A percentile compares a stretch with the other conserved stretches of the same genome.
These are phyloP conservation scores for Leptomonas seymouri DNA, from an alignment of 208 protist species.

Conservation along the genomic window DNA sequence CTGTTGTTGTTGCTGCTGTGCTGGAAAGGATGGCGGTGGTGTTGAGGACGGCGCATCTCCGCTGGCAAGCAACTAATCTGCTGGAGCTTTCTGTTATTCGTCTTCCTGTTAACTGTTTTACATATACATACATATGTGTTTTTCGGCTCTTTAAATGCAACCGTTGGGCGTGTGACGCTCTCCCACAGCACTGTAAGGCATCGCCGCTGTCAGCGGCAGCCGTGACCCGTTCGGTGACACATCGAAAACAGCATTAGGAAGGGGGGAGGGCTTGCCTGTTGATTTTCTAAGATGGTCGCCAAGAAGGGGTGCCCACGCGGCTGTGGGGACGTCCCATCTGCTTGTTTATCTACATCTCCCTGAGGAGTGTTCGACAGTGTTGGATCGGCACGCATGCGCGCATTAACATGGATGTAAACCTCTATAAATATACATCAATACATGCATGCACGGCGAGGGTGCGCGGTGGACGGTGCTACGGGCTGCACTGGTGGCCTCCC, in stretches of 20 bases:
- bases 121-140: neutral
- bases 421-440: no score
- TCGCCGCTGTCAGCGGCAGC: neutral
- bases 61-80: neutral
- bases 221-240: neutral
- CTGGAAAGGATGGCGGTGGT: neutral
- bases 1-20: neutral
- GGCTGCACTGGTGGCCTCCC: no score
- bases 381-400: neutral
- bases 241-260: neutral
- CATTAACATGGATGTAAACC: no score
- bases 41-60: neutral
- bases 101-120: neutral
- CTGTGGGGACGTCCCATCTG: neutral
- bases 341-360: neutral
- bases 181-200: neutral
- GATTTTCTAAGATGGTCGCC: neutral
- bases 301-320: neutral
- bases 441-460: no score
- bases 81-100: neutral
- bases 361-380: neutral
- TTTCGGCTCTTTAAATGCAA: neutral
- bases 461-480: no score
- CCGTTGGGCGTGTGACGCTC: neutral
- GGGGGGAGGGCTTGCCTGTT: neutral